Base-by-base conservation (phyloP, 306 rosid genomes). In the Gastrolobium villosum region DNA sequence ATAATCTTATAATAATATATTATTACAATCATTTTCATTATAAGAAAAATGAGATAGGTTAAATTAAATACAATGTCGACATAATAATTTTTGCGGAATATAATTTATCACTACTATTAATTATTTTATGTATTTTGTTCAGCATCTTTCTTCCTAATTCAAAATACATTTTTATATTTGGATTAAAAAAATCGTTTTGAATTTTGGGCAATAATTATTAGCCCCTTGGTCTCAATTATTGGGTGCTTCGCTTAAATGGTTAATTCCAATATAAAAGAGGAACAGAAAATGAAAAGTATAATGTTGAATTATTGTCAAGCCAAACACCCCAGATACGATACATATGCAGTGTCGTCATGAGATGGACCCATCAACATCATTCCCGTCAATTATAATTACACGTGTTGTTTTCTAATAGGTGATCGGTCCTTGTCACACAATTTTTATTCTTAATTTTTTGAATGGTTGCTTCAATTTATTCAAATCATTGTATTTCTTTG, bases 341-440 rank as follows among this genome's bases (percentile, higher is more conserved):
- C 40, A 67, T 43, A 31, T 46, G 65, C 45, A 59, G 64, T 28
- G 34, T 65, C 45, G 81, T 76, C 81, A 76, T 67, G 57, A 30
- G 50, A 69, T 41, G 84, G 83, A 73, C 78, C 89, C 84, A 69
- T 79, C 77, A 48, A 39, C 76, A 72, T 79, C 71, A 69, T 72
- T 60, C 8, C 30, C 48, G 28, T 45, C 78, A 82, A 73, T 64
- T 44, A 55, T 41, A 72, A 36, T 15, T 36, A 81, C 56, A 40
- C 50, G 72, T 72, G 79, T 65, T 48, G 10, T 54, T n/a, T 32
- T 61, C 49, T 78, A 48, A 77, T 67, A 30, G 45, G 75, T 11
- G 10, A 2, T 14, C 1, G 7, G 57, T 77, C 71, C 7, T 11
- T 52, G 43, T 79, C 81, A 31, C 68, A 8, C 62, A 13, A 3